These are phyloP conservation scores for Saccharomyces hybrid DNA, from an alignment of 1,139 yeast species.

Conservation along the genomic window DNA sequence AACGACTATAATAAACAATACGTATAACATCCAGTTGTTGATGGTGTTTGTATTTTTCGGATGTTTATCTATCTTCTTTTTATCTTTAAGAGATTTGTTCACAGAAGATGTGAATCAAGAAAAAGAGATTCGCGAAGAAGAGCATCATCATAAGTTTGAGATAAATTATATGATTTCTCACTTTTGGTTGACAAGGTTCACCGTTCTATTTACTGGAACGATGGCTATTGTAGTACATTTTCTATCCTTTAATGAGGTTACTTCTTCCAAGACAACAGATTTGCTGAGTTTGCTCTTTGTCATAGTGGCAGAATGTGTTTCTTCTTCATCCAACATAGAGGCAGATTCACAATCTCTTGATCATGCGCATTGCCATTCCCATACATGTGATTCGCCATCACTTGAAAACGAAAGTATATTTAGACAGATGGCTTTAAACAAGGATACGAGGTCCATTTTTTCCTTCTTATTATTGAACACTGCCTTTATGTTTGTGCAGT, in stretches of 20 bases:
- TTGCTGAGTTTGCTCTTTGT: slow-evolving; percentile 17
- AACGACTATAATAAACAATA: slow-evolving; percentile 6
- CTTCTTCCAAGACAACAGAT: slow-evolving; percentile 13
- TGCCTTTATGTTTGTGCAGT: slow-evolving; percentile 88
- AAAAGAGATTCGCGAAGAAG: slow-evolving; percentile 8
- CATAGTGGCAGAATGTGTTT: slow-evolving; percentile 10
- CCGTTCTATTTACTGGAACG: slow-evolving; percentile 17
- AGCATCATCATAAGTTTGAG: background rate
- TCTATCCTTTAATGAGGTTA: slow-evolving; percentile 27
- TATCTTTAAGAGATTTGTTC: slow-evolving; percentile 26
- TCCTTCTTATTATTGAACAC: slow-evolving; percentile 79
- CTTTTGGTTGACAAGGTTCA: slow-evolving; percentile 21
- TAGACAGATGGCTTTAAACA: slow-evolving; percentile 45
- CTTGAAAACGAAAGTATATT: slow-evolving; percentile 16
- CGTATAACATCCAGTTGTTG: slow-evolving; percentile 18
- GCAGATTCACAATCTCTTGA: slow-evolving; percentile 6
- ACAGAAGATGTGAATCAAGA: slow-evolving; percentile 12
- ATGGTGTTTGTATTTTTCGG: slow-evolving; percentile 26
- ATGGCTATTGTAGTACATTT: slow-evolving; percentile 32
- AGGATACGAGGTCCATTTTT: slow-evolving; percentile 83
- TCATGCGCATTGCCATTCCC: slow-evolving; percentile 6
- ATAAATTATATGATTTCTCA: slow-evolving; percentile 7
- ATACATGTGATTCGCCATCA: background rate
- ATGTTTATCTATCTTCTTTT: slow-evolving; percentile 19
- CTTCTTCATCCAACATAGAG: slow-evolving; percentile 1